Base-by-base conservation (phyloP, 768 basidiomycete species). In the Termitomyces sp. region DNA sequence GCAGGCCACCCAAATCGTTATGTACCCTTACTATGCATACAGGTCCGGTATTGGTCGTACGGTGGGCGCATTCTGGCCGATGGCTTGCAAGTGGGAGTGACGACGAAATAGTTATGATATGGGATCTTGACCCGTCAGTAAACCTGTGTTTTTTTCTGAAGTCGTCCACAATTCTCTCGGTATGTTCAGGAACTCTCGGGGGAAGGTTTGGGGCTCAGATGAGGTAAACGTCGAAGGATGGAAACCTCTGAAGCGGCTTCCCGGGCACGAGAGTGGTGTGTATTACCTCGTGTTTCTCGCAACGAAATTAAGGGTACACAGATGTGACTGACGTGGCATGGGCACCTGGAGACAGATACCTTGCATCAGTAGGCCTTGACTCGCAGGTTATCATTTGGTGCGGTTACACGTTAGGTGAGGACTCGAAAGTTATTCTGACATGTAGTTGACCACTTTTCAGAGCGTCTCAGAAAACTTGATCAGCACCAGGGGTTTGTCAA, bases 21-120 rank as follows among this genome's bases (percentile, higher is more conserved):
- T 94, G 91, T 63, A 98, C 96, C 0, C 78, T 98, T 53, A 84
- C 88, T 1, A 91, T 93, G 83, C 97, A 99, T 68, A 92, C 90
- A 0, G 96, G 96, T 0, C 90, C 94, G 0, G 95, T 99, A 2
- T 75, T 98, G 30, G 84, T 87, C 14, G 89, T 98, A 17, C 73
- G 95, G 48, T 99, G 96, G 95, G 91, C 94, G 11, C 85, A 94
- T 71, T 91, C 89, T 10, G 97, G 97, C 10, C 75, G 89, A 50
- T 98, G 90, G 86, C 77, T 99, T 19, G 97, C 97, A 5, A 95
- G 91, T 66, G 97, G 97, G 21, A 93, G 94, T 61, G 97, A 99
- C 70, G 97, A 98, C 67, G 84, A 87, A 67, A 89, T 95, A 61
- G 85, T 97, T 31, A 91, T 98, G 87, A 85, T 98, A 37, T 99